Evolutionary conservation across 805 yeast species (phyloP).

Genomic region (Cyberlindnera mississippiensis): DNA sequence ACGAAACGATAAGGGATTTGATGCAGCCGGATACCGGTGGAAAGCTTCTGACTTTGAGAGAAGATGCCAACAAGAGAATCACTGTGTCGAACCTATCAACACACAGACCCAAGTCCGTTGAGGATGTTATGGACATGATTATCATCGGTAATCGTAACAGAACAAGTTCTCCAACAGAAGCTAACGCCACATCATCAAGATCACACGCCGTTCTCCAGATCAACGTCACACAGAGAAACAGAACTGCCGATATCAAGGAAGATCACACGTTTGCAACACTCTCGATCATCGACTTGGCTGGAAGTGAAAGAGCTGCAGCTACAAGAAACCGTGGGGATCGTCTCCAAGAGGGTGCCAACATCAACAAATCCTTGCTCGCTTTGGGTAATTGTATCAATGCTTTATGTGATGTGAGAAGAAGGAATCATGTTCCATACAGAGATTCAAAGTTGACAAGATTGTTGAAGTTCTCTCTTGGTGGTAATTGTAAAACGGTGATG

Average conservation of each 20-base stretch:
- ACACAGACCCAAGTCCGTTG: conserved; percentile 57
- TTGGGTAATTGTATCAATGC: conserved; percentile 94
- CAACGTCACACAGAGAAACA: conserved; percentile 55
- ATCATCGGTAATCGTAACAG: conserved; percentile 68
- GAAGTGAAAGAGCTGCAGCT: conserved; percentile 90
- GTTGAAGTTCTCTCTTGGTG: conserved; percentile 85
- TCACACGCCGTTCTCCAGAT: conserved; percentile 93
- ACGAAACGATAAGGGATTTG: conserved; percentile 82
- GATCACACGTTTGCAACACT: conserved; percentile 74
- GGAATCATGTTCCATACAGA: conserved; percentile 81
- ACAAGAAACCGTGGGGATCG: conserved; percentile 81
- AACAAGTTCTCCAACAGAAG: conserved; percentile 84
- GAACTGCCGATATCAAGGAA: conserved; percentile 60
- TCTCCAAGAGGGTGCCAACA: conserved; percentile 88
- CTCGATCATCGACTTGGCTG: conserved; percentile 89
- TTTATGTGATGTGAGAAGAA: conserved; percentile 64
- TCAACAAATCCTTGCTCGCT: conserved; percentile 82
- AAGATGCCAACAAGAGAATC: conserved; percentile 62
- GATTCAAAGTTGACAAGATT: conserved; percentile 87
- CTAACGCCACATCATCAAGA: conserved; percentile 85
- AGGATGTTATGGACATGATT: conserved; percentile 77
- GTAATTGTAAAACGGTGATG: conserved; percentile 94
- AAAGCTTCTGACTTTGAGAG: conserved; percentile 58
- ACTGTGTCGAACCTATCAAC: conserved; percentile 67
- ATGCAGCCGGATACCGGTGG: conserved; percentile 50